phyloP scores from a whole-genome alignment of 345 rosid species.

The Gossypium stocksii region DNA sequence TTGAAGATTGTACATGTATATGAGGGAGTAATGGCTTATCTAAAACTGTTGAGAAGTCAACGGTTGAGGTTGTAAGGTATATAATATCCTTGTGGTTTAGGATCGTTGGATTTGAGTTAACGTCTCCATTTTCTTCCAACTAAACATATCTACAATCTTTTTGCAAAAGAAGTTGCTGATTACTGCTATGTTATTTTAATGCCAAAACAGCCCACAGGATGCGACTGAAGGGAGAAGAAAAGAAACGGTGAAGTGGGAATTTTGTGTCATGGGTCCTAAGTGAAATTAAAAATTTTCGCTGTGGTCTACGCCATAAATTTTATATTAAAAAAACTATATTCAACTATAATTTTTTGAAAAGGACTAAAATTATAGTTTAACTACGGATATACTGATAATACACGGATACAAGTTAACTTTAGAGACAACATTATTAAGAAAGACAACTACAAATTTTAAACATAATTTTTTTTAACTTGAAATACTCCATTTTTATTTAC shows the following conservation, averaged over 20 bases:
- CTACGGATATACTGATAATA: too few species aligned
- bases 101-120: background rate
- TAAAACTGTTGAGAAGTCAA: slow-evolving; percentile 18
- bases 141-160: background rate
- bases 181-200: background rate
- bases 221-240: too few species aligned
- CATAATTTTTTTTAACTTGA: background rate
- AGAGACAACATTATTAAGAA: fast-evolving
- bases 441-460: too few species aligned
- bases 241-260: too few species aligned
- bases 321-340: too few species aligned
- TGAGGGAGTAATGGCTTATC: background rate
- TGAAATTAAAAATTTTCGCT: too few species aligned
- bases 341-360: too few species aligned
- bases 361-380: too few species aligned
- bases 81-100: background rate
- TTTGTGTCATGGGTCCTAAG: too few species aligned
- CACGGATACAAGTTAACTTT: too few species aligned
- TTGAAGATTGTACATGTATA: background rate
- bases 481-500: background rate
- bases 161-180: background rate
- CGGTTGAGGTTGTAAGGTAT: background rate
- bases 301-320: too few species aligned
- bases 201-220: background rate
- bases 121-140: background rate